phyloP scores from a whole-genome alignment of 2,329 filamentous ascomycete species.

The Alternaria sp. region DNA sequence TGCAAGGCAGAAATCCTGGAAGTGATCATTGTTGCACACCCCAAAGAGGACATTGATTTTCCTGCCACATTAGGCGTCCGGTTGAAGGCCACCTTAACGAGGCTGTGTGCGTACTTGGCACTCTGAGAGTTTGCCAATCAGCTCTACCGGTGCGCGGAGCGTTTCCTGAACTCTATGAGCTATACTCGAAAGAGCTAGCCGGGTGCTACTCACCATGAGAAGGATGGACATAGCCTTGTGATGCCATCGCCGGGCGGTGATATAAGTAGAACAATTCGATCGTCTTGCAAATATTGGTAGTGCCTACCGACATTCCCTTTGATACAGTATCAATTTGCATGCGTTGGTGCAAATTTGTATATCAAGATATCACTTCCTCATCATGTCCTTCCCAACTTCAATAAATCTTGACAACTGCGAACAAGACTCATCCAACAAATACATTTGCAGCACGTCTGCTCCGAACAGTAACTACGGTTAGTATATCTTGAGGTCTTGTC shows the following conservation, averaged over 20 bases:
- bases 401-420: neutral
- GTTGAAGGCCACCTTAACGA: neutral
- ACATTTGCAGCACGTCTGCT: neutral
- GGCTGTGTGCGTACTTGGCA: slow-evolving; percentile 8
- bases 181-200: neutral
- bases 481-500: neutral
- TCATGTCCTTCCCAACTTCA: slow-evolving; percentile 6
- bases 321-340: neutral
- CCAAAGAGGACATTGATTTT: slow-evolving; percentile 1
- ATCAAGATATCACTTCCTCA: neutral
- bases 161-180: neutral
- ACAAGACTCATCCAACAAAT: neutral
- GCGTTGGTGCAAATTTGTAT: neutral
- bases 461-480: neutral
- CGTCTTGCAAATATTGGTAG: neutral
- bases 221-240: neutral
- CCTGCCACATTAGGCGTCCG: slow-evolving; percentile 5
- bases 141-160: neutral
- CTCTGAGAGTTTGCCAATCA: neutral
- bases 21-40: neutral
- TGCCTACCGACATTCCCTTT: neutral
- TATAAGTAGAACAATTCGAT: slow-evolving; percentile 1
- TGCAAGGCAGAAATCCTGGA: neutral
- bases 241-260: neutral
- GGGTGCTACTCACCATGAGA: neutral